A percentile compares a stretch with the other conserved stretches of the same genome.
Conservation (phyloP, 2,329 filamentous ascomycete species). For the Teratosphaeria pseudoeucalypti region DNA sequence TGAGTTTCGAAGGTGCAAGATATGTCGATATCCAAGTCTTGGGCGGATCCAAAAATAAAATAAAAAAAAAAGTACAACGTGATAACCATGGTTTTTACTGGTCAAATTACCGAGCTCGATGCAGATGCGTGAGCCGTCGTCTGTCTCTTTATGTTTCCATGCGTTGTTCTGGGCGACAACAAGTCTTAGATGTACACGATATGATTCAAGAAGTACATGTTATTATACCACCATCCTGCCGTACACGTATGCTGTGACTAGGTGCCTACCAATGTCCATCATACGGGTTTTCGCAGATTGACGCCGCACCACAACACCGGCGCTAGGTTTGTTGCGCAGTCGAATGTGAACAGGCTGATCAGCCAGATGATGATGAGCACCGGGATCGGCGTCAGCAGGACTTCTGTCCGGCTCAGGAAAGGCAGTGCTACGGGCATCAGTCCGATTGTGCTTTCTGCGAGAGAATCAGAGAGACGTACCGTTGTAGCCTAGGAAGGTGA, state of each 20-base stretch:
- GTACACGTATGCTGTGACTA: neutral
- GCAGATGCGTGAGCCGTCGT: neutral
- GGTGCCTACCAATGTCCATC: neutral
- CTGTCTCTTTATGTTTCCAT: neutral
- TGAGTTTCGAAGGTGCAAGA: neutral
- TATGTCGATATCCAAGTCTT: neutral
- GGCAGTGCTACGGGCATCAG: slow-evolving; percentile 41
- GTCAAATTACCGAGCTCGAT: neutral
- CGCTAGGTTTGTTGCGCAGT: slow-evolving; percentile 41
- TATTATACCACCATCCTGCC: neutral
- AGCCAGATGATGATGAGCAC: slow-evolving; percentile 51
- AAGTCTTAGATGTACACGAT: neutral
- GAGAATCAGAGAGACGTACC: slow-evolving; percentile 25
- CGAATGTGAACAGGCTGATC: slow-evolving; percentile 41
- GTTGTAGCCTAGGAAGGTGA: slow-evolving; percentile 60
- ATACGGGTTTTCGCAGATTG: slow-evolving; percentile 32
- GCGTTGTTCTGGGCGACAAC: neutral
- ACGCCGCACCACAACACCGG: slow-evolving; percentile 42
- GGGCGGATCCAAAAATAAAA: neutral
- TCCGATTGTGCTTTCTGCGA: neutral
- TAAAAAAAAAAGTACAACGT: neutral
- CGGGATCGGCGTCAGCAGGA: slow-evolving; percentile 52
- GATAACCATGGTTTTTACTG: neutral
- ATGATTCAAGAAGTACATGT: neutral
- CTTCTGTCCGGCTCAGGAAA: slow-evolving; percentile 57